A percentile compares a stretch with the other conserved stretches of the same genome.
These are phyloP conservation scores for Inga laurina DNA, from an alignment of 306 rosid species.

Conservation along the genomic window DNA sequence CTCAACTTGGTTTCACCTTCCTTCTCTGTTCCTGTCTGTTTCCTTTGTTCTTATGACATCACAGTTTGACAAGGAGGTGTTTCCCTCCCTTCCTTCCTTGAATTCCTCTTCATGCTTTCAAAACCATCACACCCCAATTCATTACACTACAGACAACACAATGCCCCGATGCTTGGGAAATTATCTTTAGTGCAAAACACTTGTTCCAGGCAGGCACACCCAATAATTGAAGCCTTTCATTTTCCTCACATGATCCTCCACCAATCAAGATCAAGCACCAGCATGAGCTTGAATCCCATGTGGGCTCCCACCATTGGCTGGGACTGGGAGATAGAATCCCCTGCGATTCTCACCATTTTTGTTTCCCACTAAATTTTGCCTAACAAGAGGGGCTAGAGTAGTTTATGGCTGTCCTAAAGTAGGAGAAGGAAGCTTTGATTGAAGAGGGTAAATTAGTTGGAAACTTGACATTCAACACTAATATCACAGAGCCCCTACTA, in stretches of 20 bases:
- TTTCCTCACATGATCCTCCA: background rate
- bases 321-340: background rate
- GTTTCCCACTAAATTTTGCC: background rate
- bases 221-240: background rate
- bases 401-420: too few relatives aligned
- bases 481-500: constrained; percentile 46
- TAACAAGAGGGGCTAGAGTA: too few relatives aligned
- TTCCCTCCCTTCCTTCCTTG: background rate
- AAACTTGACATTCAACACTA: background rate
- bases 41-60: background rate
- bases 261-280: background rate
- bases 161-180: background rate
- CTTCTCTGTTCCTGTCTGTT: background rate
- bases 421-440: background rate
- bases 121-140: background rate
- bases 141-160: background rate
- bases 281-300: background rate
- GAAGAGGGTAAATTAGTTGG: background rate
- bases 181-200: background rate
- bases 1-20: background rate
- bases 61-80: background rate
- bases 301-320: background rate
- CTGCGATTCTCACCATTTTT: background rate
- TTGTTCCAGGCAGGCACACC: background rate
- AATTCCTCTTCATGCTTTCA: background rate